Evolutionary conservation across 2,329 filamentous ascomycete genomes (phyloP).

Genomic region (Pyrenochaeta sp.): DNA sequence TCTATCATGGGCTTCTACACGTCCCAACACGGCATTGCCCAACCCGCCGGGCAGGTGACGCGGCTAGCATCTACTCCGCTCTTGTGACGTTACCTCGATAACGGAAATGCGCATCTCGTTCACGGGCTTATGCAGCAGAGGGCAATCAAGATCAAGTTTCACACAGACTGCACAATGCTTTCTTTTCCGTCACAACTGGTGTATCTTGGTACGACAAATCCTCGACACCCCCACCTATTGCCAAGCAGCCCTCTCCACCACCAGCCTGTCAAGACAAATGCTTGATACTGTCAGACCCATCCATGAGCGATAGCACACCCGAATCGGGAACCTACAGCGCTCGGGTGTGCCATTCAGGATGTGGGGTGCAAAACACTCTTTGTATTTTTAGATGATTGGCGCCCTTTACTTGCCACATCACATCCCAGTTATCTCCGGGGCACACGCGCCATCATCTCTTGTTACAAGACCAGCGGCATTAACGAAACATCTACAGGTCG

Average conservation of each 20-base stretch:
- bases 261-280: conserved; percentile 12
- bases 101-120: not conserved
- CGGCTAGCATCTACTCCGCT: not conserved
- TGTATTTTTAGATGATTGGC: conserved; percentile 17
- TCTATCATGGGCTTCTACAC: not conserved
- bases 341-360: not conserved
- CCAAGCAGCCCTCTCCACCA: conserved; percentile 8
- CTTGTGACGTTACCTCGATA: not conserved
- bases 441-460: not conserved
- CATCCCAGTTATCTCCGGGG: not conserved
- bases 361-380: conserved; percentile 11
- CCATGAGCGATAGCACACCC: conserved; percentile 11
- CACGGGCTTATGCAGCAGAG: not conserved
- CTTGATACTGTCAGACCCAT: conserved; percentile 21
- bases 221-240: conserved; percentile 6
- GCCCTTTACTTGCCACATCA: conserved; percentile 11
- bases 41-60: not conserved
- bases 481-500: not conserved
- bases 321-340: conserved; percentile 15
- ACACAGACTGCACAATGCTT: conserved; percentile 3
- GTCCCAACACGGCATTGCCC: not conserved
- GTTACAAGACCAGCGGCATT: not conserved
- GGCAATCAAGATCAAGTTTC: not conserved
- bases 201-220: conserved; percentile 5
- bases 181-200: not conserved